These are phyloP conservation scores for Nemania sp. DNA, from an alignment of 2,329 filamentous ascomycete genomes.

Conservation along the genomic window DNA sequence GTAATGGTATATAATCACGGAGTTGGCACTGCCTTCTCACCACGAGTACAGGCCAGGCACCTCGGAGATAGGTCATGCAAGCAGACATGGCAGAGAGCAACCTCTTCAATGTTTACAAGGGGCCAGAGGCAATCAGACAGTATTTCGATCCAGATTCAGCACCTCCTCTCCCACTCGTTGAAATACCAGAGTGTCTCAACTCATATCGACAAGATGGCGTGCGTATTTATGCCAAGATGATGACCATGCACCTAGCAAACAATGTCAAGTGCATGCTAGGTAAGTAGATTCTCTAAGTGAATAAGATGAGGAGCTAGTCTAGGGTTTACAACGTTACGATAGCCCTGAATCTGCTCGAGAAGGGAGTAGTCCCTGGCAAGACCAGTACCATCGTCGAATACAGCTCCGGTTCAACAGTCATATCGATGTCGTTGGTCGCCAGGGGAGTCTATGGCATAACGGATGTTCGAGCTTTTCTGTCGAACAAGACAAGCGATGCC, in stretches of 20 bases:
- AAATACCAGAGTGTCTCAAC: conserved; percentile 61
- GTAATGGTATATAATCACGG: too few species aligned
- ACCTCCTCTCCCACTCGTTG: conserved; percentile 64
- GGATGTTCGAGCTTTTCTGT: conserved; percentile 59
- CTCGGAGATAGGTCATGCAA: conserved; percentile 2
- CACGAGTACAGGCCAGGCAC: too few species aligned
- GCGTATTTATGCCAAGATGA: conserved; percentile 68
- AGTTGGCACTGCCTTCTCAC: too few species aligned
- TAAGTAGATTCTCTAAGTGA: conserved; percentile 31
- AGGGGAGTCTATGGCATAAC: conserved; percentile 55
- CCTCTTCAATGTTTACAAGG: conserved; percentile 60
- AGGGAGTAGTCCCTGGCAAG: conserved; percentile 46
- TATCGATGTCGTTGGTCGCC: conserved; percentile 61
- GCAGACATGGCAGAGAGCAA: conserved; percentile 37
- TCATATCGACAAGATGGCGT: conserved; percentile 62
- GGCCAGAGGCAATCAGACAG: conserved; percentile 58
- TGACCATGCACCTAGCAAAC: conserved; percentile 66
- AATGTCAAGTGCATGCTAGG: conserved; percentile 68
- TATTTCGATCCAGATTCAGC: conserved; percentile 64
- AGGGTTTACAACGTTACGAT: conserved; percentile 7
- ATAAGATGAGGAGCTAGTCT: background rate
- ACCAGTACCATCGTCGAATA: conserved; percentile 62
- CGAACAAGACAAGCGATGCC: conserved; percentile 60
- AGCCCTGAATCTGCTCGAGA: conserved; percentile 57
- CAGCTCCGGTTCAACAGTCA: conserved; percentile 65